Conservation (phyloP, 2,329 filamentous ascomycete genomes). For the Moelleriella libera region DNA sequence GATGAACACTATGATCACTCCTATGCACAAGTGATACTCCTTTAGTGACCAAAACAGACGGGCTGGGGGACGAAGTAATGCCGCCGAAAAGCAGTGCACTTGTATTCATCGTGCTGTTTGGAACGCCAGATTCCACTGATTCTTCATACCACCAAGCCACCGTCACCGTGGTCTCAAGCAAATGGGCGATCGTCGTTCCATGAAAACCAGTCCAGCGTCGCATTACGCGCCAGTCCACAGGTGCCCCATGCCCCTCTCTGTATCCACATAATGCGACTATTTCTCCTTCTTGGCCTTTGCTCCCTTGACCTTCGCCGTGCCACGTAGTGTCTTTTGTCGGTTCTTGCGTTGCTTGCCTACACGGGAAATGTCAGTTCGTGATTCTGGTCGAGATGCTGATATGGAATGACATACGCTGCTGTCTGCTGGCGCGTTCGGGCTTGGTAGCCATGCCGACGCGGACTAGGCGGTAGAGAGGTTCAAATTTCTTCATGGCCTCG, state of each 20-base stretch:
- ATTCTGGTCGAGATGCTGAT: too few species aligned
- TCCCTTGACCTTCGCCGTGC: slow-evolving; percentile 97
- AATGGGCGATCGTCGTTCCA: neutral
- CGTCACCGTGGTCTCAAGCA: too few species aligned
- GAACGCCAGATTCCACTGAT: too few species aligned
- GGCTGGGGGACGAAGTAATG: too few species aligned
- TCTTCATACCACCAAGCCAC: too few species aligned
- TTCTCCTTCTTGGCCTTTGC: slow-evolving; percentile 88
- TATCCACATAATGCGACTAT: slow-evolving; percentile 39
- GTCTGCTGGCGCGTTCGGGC: slow-evolving; percentile 94
- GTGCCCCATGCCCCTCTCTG: slow-evolving; percentile 13
- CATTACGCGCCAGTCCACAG: slow-evolving; percentile 14
- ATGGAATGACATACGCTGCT: slow-evolving; percentile 72
- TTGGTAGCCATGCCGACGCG: slow-evolving; percentile 85
- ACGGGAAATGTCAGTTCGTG: slow-evolving; percentile 2
- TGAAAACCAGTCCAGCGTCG: neutral
- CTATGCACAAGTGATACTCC: too few species aligned
- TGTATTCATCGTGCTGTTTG: too few species aligned
- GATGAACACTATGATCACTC: too few species aligned
- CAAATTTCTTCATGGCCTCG: slow-evolving; percentile 99
- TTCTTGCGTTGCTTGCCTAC: slow-evolving; percentile 99
- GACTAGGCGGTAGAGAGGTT: slow-evolving; percentile 94
- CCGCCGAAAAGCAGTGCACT: too few species aligned
- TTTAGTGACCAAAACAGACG: too few species aligned
- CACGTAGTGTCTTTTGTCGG: slow-evolving; percentile 95